Evolutionary conservation across 78 protist species (phyloP), one percentile per base, ranked within the genome.

Genomic region (Creolimax fragrantissima): DNA sequence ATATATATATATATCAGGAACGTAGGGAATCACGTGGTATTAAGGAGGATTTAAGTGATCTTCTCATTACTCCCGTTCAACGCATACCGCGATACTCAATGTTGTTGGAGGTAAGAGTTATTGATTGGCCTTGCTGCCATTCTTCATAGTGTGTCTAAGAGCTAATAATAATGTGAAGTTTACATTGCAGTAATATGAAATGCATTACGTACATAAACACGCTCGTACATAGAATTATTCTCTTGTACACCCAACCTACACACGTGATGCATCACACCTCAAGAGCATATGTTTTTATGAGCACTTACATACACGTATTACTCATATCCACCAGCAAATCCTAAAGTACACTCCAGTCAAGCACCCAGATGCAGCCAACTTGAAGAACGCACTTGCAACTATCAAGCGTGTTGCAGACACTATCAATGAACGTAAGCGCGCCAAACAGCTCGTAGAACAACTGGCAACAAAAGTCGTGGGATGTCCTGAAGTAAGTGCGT

Each of bases 61-160:
- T 91, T 3, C 89, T 91, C 3, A 83, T 91, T 32, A 39, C 93
- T 36, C 93, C 93, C 3, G 93, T 91, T n/a, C 93, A 91, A 84
- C 89, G 93, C 2, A 91, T 91, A n/a, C 89, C 93, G 3, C 93
- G 93, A 11, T 91, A 84, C 90, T 2, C 7, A 35, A 11, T 91
- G 93, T 81, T 91, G 43, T 17, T 91, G 35, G 89, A 91, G 92
- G 92, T 89, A 32, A 58, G 74, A 32, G 74, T n/a, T n/a, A n/a
- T n/a, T 6, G 89, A 6, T 81, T 81, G 85, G 44, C 3, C 85
- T 5, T 5, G 37, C 3, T 81, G 5, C 36, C 36, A 39, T 81
- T 81, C 5, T 81, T 81, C 39, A 39, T 81, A 24, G 36, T 3
- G 5, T 81, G 85, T 7, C 3, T 5, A n/a, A n/a, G n/a, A n/a